Evolutionary conservation across 257 asterid species (phyloP), one percentile per base, ranked within the genome.

Genomic region (Lycium barbarum): DNA sequence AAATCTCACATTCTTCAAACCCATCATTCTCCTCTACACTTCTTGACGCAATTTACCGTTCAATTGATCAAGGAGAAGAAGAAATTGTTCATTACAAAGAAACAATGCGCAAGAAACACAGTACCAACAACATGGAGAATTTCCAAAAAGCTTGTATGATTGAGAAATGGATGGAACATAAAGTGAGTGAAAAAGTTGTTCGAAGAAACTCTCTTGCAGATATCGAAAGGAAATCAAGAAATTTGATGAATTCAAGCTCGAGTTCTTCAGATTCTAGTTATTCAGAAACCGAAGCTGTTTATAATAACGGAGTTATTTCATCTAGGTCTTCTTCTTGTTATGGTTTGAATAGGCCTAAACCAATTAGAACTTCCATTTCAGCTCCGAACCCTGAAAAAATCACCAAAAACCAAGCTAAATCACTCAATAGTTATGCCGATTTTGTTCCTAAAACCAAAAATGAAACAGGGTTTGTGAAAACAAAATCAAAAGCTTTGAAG

Each of bases 121-220:
- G 83, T 59, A 86, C 33, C 66, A 9, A 67, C 47, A 95, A 90
- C 8, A 88, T 89, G 90, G 96, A 91, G 18, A 91, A 88, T 83
- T 91, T 89, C 84, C 94, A 86, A 73, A 90, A 98, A 43, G 92
- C 92, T 9, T 89, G 93, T 85, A 89, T 92, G 94, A 91, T 94
- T 61, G 98, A 96, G 91, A 93, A 93, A 63, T 96, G 98, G 98
- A 94, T 93, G 97, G 97, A 93, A 88, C 91, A 95, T 87, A 91
- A 91, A 87, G 91, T 15, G 6, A 85, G 74, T 62, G 92, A 89
- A 15, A 90, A 90, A 59, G 88, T 83, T 22, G 87, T 83, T 1
- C 66, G 97, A 57, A 83, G 96, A 73, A 92, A 90, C 80, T 91
- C 95, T 43, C 86, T 36, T 7, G 90, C 89, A 0, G 95, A 93